Evolutionary conservation across 2,329 filamentous ascomycete species (phyloP).

Genomic region (Xylaria multiplex): DNA sequence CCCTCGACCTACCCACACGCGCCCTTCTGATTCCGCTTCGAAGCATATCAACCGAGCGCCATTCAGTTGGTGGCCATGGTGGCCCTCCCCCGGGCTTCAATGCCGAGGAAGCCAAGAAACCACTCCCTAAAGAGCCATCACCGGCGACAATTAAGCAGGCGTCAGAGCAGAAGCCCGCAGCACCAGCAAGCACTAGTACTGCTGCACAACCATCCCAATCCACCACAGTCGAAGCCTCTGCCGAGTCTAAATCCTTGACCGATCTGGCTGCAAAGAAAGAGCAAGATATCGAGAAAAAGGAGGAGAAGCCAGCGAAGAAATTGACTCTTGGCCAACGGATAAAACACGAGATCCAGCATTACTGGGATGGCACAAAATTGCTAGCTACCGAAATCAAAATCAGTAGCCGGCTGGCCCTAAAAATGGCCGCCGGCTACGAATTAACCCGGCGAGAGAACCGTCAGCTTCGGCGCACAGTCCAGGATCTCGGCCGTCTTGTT

Average conservation of each 20-base stretch:
- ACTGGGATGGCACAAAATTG: slow-evolving; percentile 98
- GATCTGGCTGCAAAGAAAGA: slow-evolving; percentile 74
- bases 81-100: slow-evolving; percentile 91
- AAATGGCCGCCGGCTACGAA: slow-evolving; percentile 98
- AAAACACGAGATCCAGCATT: slow-evolving; percentile 92
- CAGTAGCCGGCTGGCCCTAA: slow-evolving; percentile 87
- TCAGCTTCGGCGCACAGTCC: slow-evolving; percentile 91
- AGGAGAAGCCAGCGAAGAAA: slow-evolving; percentile 83
- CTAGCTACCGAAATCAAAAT: slow-evolving; percentile 92
- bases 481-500: slow-evolving; percentile 90
- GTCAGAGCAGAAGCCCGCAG: slow-evolving; percentile 49
- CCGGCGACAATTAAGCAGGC: slow-evolving; percentile 50
- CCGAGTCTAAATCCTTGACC: slow-evolving; percentile 60
- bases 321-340: slow-evolving; percentile 90
- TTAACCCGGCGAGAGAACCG: slow-evolving; percentile 91
- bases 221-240: slow-evolving; percentile 48
- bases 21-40: slow-evolving; percentile 68
- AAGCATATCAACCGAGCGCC: slow-evolving; percentile 68
- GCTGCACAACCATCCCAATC: slow-evolving; percentile 44
- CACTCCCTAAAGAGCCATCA: slow-evolving; percentile 68
- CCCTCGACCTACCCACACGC: slow-evolving; percentile 60
- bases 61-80: slow-evolving; percentile 61
- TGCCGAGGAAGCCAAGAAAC: slow-evolving; percentile 87
- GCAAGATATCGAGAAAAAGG: slow-evolving; percentile 68
- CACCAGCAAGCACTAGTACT: slow-evolving; percentile 39